A percentile compares a stretch with the other conserved stretches of the same genome.
Evolutionary conservation across 2,329 filamentous ascomycete species (phyloP).

Genomic region (Botryosphaeria agaves): DNA sequence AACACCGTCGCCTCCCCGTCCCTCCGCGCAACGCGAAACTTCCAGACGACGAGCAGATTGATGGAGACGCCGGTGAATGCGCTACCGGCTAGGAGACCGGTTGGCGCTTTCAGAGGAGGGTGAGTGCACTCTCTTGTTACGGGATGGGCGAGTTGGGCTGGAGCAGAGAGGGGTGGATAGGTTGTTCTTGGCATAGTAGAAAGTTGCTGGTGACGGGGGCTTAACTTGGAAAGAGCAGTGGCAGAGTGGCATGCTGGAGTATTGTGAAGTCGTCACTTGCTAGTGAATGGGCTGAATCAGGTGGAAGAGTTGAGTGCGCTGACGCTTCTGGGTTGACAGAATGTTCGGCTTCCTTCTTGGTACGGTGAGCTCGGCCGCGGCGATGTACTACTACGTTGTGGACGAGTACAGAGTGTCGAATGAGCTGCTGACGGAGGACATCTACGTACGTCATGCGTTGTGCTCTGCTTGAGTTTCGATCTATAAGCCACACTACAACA

Average conservation of each 20-base stretch:
- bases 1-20: conserved; percentile 7
- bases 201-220: background rate
- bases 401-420: conserved; percentile 90
- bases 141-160: background rate
- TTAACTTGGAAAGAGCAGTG: background rate
- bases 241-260: background rate
- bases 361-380: conserved; percentile 58
- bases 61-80: conserved; percentile 3
- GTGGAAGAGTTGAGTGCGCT: background rate
- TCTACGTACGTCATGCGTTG: conserved; percentile 54
- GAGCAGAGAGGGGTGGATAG: background rate
- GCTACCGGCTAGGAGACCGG: conserved; percentile 42
- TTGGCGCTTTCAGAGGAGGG: conserved; percentile 57
- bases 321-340: conserved; percentile 28
- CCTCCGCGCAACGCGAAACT: conserved; percentile 14
- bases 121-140: conserved; percentile 24
- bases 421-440: conserved; percentile 85
- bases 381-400: conserved; percentile 82
- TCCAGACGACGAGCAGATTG: conserved; percentile 18
- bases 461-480: background rate
- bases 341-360: conserved; percentile 86
- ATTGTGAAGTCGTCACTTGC: background rate
- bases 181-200: background rate
- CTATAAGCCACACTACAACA: background rate
- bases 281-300: background rate